These are phyloP conservation scores for Forsythia viridissima DNA, from an alignment of 257 asterid genomes.

Conservation along the genomic window DNA sequence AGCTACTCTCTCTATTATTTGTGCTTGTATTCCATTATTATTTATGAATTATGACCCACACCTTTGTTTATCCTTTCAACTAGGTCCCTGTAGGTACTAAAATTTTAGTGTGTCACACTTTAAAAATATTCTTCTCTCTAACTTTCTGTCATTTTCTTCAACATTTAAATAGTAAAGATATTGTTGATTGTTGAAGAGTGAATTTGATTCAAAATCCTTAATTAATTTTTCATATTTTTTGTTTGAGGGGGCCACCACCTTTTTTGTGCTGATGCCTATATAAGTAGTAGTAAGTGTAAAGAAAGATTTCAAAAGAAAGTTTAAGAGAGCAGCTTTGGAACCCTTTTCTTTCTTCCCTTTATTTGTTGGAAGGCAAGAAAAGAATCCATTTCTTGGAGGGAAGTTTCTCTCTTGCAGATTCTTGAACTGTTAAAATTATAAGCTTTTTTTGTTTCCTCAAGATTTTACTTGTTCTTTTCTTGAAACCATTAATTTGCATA, in stretches of 20 bases:
- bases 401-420: slow-evolving; percentile 20
- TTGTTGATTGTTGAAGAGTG: background rate
- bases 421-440: background rate
- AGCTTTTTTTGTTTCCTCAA: background rate
- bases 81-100: slow-evolving; percentile 13
- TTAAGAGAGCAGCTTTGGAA: slow-evolving; percentile 29
- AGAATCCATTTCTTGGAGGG: slow-evolving; percentile 31
- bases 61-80: slow-evolving; percentile 15
- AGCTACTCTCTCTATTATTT: slow-evolving; percentile 44
- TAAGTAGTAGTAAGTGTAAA: slow-evolving; percentile 26
- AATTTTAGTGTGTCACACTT: slow-evolving; percentile 19
- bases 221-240: background rate
- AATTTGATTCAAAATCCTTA: background rate
- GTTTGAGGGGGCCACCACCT: slow-evolving; percentile 19
- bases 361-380: slow-evolving; percentile 24
- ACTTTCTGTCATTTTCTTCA: slow-evolving; percentile 29
- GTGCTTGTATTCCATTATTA: background rate
- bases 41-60: background rate
- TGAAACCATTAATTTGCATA: background rate
- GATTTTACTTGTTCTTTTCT: background rate
- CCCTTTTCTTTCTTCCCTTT: slow-evolving; percentile 15
- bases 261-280: slow-evolving; percentile 37
- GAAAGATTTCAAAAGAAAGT: slow-evolving; percentile 29
- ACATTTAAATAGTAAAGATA: background rate
- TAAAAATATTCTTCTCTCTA: slow-evolving; percentile 6